Evolutionary conservation across 306 rosid species (phyloP), one percentile per base, ranked within the genome.

Genomic region (Abrus pulchellus): DNA sequence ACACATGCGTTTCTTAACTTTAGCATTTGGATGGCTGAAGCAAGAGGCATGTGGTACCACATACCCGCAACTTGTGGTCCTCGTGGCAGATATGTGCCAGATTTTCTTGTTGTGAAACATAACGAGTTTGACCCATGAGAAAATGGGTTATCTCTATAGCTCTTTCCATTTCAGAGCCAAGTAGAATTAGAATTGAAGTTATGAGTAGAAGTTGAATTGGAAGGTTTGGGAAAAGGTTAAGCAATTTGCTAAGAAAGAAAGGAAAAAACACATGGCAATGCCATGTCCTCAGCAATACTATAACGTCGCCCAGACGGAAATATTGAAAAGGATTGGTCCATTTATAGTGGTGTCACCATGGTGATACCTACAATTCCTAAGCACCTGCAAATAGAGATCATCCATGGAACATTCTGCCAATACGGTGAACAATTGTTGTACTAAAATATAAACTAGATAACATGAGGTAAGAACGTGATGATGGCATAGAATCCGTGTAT

Each of bases 51-150:
- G 84, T 70, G 88, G 82, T 68, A 65, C 82, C 68, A 84, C 84
- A 72, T 62, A 76, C 82, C 43, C 82, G 62, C 75, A 83, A 50
- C 78, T 59, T 80, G 93, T 92, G 97, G 92, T 87, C 94, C 92
- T 87, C 65, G 14, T 60, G 0, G 55, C 50, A 84, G 94, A 92
- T 90, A 86, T 74, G 90, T 87, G 65, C 79, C 74, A 84, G 90
- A 92, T 89, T 86, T 86, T 90, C 62, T 85, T 87, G 83, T 87
- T 86, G 85, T 72, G 80, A 85, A 80, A 60, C 88, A 78, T 81
- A 76, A 81, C 83, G 69, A 86, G 72, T 79, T 88, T 87, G 91
- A 87, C 85, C 89, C 86, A 5, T 52, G 45, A 62, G 54, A 49
- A 14, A 36, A 30, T 69, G 69, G 64, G 7, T 48, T 62, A 78